Conservation (phyloP, 2,329 filamentous ascomycete species). For the Harringtonia aguacate region DNA sequence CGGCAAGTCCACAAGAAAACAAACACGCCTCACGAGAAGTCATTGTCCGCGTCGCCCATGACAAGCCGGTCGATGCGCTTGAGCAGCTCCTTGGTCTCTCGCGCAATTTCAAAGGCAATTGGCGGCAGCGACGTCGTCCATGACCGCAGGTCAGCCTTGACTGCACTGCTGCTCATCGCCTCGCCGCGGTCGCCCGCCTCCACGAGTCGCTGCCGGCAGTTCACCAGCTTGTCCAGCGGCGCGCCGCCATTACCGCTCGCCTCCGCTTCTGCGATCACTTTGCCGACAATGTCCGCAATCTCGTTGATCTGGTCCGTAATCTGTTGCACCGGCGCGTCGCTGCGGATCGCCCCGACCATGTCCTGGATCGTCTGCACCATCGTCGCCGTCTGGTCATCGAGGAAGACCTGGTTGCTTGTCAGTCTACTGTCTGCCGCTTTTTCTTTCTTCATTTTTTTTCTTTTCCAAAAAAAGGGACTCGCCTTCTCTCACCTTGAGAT, state of each 20-base stretch:
- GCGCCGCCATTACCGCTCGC: constrained; percentile 39
- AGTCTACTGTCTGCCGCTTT: too few relatives aligned
- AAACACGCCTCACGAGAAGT: constrained; percentile 15
- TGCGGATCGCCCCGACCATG: constrained; percentile 63
- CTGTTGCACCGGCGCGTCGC: constrained; percentile 49
- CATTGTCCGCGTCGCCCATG: constrained; percentile 12
- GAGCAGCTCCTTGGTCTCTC: constrained; percentile 68
- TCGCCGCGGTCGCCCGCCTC: constrained; percentile 52
- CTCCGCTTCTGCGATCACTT: constrained; percentile 57
- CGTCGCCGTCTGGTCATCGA: constrained; percentile 72
- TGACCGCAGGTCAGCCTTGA: constrained; percentile 45
- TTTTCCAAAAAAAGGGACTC: too few relatives aligned
- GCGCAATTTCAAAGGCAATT: constrained; percentile 77
- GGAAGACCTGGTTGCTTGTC: constrained; percentile 45
- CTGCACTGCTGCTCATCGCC: constrained; percentile 41
- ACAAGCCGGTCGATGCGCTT: constrained; percentile 17
- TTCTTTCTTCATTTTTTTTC: too few relatives aligned
- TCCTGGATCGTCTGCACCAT: constrained; percentile 73
- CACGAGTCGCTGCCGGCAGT: constrained; percentile 55
- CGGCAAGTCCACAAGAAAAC: neutral
- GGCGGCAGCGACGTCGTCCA: constrained; percentile 66
- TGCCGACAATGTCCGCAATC: constrained; percentile 60
- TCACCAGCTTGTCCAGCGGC: constrained; percentile 42
- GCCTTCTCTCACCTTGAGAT: constrained; percentile 31
- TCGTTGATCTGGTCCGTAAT: constrained; percentile 60